Conservation (phyloP, 768 basidiomycete genomes). For the Hericium coralloides region DNA sequence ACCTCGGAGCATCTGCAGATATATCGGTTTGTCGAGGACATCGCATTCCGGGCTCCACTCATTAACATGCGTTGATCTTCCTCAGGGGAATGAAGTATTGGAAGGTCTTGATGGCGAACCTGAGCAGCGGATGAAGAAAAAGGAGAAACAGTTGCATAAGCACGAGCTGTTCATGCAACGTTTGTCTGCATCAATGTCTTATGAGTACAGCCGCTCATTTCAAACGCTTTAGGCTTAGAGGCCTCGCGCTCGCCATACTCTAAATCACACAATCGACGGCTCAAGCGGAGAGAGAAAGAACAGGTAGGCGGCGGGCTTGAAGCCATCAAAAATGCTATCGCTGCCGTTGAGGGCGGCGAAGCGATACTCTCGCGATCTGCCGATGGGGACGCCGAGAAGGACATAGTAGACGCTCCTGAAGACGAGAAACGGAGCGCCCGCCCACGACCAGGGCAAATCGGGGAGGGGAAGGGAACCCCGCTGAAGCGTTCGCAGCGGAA, state of each 20-base stretch:
- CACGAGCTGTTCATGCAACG: constrained; percentile 64
- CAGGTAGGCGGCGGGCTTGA: constrained; percentile 26
- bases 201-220: neutral
- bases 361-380: constrained; percentile 12
- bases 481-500: constrained; percentile 60
- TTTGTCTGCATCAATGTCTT: constrained; percentile 20
- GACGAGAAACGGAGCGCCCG: constrained; percentile 4
- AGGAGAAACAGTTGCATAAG: constrained; percentile 56
- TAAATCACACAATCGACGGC: constrained; percentile 59
- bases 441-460: constrained; percentile 46
- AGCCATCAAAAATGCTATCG: constrained; percentile 39
- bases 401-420: neutral
- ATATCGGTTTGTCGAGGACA: constrained; percentile 27
- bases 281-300: constrained; percentile 57
- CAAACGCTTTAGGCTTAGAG: constrained; percentile 33
- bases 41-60: constrained; percentile 2
- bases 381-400: neutral
- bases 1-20: constrained; percentile 32
- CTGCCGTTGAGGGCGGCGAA: constrained; percentile 27
- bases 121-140: constrained; percentile 39
- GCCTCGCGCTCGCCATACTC: constrained; percentile 48
- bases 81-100: constrained; percentile 38
- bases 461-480: constrained; percentile 50
- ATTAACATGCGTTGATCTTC: constrained; percentile 2
- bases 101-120: constrained; percentile 24